Evolutionary conservation across 2,329 filamentous ascomycete species (phyloP).

Genomic region (Curvularia eragrostidis): DNA sequence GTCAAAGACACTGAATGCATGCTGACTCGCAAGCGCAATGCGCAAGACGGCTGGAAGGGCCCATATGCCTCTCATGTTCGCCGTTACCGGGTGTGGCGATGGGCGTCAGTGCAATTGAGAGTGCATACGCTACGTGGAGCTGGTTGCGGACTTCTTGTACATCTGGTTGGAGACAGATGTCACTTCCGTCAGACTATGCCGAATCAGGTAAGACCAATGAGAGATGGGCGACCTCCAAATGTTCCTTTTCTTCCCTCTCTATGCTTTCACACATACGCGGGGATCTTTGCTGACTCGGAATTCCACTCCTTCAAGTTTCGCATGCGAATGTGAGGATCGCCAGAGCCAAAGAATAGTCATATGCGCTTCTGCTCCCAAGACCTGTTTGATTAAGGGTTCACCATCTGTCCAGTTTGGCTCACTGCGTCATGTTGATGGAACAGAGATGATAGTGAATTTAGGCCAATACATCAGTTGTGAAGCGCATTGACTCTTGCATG

Average conservation of each 20-base stretch:
- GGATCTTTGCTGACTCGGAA: not conserved
- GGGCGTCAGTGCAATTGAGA: slow-evolving; percentile 8
- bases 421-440: not conserved
- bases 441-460: not conserved
- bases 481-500: not conserved
- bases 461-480: not conserved
- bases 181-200: slow-evolving; percentile 33
- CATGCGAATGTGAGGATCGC: not conserved
- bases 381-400: not conserved
- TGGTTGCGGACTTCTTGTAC: slow-evolving; percentile 19
- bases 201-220: slow-evolving; percentile 14
- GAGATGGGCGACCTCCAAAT: not conserved
- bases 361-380: not conserved
- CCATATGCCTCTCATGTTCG: slow-evolving; percentile 54
- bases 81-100: not conserved
- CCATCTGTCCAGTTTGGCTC: not conserved
- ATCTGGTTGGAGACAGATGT: slow-evolving; percentile 42
- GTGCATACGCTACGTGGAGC: slow-evolving; percentile 21
- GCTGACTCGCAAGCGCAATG: slow-evolving; percentile 60
- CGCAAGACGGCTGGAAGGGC: slow-evolving; percentile 57
- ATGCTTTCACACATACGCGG: not conserved
- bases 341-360: not conserved
- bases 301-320: not conserved
- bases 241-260: not conserved
- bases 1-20: slow-evolving; percentile 83